phyloP scores from a whole-genome alignment of 2,329 filamentous ascomycete genomes.

The Rhynchosporium secalis region DNA sequence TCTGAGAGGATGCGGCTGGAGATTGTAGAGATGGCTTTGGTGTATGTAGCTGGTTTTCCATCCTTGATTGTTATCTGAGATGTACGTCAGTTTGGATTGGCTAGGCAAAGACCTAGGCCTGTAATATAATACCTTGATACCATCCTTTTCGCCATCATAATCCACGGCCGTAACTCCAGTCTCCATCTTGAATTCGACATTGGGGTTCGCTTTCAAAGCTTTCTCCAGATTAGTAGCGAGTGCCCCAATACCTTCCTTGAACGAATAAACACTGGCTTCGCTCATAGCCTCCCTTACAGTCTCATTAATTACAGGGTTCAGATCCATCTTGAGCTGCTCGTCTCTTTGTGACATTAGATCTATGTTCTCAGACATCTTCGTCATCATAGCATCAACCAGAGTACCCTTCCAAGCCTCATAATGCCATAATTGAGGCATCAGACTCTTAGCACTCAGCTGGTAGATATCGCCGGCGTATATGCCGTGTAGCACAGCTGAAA shows the following conservation, averaged over 20 bases:
- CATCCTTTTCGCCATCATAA: conserved; percentile 42
- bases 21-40: conserved; percentile 67
- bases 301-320: conserved; percentile 14
- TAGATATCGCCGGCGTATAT: conserved; percentile 91
- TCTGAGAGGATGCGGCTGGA: conserved; percentile 31
- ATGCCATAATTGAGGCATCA: conserved; percentile 41
- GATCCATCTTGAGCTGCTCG: conserved; percentile 12
- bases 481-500: conserved; percentile 78
- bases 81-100: conserved; percentile 24
- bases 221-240: conserved; percentile 56
- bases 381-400: conserved; percentile 17
- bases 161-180: conserved; percentile 50
- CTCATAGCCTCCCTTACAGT: conserved; percentile 32
- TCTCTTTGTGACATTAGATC: conserved; percentile 6
- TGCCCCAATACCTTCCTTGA: conserved; percentile 61
- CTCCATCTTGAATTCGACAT: conserved; percentile 59
- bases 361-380: conserved; percentile 3
- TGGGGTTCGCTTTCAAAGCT: conserved; percentile 51
- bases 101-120: background rate
- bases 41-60: conserved; percentile 41
- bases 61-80: conserved; percentile 39
- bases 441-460: conserved; percentile 70
- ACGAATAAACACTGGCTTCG: conserved; percentile 46
- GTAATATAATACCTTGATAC: conserved; percentile 45
- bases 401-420: conserved; percentile 28